Evolutionary conservation across 2,329 filamentous ascomycete genomes (phyloP).

Genomic region (Pseudonectria foliicola): DNA sequence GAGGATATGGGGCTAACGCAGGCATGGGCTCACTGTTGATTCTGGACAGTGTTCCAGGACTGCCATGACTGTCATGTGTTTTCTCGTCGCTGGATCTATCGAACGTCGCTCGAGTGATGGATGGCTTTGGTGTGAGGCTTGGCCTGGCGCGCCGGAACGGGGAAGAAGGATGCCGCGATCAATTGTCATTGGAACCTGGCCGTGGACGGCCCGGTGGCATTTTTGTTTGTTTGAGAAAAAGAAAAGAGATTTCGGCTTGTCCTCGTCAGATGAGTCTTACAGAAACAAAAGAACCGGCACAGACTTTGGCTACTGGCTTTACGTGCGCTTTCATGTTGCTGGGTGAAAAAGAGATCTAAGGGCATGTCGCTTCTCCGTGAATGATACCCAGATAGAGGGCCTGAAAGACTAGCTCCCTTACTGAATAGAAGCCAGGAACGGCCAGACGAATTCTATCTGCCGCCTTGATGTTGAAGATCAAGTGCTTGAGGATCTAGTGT

Average conservation of each 20-base stretch:
- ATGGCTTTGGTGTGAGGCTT: constrained; percentile 13
- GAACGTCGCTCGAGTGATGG: constrained; percentile 17
- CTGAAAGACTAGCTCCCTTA: too few species aligned
- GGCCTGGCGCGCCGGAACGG: constrained; percentile 13
- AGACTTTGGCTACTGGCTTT: neutral
- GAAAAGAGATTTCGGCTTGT: constrained; percentile 14
- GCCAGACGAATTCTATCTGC: too few species aligned
- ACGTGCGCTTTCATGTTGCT: too few species aligned
- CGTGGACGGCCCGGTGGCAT: constrained; percentile 19
- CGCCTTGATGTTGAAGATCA: too few species aligned
- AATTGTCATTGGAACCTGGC: constrained; percentile 24
- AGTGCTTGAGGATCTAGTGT: too few species aligned
- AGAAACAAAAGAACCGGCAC: too few species aligned
- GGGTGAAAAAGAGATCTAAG: neutral
- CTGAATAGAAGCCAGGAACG: too few species aligned
- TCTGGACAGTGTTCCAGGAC: constrained; percentile 16
- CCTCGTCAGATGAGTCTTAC: constrained; percentile 7
- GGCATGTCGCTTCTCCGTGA: neutral
- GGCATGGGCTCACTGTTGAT: constrained; percentile 14
- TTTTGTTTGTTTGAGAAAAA: constrained; percentile 18
- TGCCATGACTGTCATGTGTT: constrained; percentile 16
- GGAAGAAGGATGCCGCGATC: constrained; percentile 17
- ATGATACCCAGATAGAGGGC: too few species aligned
- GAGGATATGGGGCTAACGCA: constrained; percentile 18
- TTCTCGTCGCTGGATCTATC: constrained; percentile 11